Evolutionary conservation across 2,329 filamentous ascomycete species (phyloP).

Genomic region (Venturiaceae sp.): DNA sequence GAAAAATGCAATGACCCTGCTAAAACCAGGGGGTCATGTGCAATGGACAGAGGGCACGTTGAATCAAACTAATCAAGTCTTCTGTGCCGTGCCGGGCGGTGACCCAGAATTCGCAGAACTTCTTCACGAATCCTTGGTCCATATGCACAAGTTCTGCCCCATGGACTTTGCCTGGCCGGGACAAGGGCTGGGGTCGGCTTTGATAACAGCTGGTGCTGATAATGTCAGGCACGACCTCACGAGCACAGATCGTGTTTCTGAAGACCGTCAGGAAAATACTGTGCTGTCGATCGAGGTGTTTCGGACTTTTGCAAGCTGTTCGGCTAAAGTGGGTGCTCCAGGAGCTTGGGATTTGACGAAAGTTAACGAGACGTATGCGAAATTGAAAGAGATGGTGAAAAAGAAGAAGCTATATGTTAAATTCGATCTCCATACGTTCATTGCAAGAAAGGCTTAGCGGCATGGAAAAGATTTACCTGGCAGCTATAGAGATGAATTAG

Average conservation of each 20-base stretch:
- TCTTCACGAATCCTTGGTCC: not conserved
- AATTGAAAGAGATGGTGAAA: not conserved
- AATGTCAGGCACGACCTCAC: not conserved
- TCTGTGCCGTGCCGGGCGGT: not conserved
- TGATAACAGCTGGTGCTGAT: not conserved
- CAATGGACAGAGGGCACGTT: not conserved
- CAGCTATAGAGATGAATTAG: too few relatives aligned
- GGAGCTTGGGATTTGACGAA: not conserved
- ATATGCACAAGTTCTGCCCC: not conserved
- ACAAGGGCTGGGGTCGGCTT: not conserved
- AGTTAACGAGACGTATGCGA: not conserved
- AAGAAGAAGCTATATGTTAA: not conserved
- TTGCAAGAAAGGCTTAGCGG: not conserved
- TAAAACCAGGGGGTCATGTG: not conserved
- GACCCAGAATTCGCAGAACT: not conserved
- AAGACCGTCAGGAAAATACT: not conserved
- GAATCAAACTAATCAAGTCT: not conserved
- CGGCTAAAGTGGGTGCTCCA: not conserved
- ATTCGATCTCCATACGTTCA: not conserved
- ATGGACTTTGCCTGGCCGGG: not conserved
- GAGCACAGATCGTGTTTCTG: not conserved
- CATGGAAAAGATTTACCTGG: too few relatives aligned
- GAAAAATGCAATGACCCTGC: not conserved
- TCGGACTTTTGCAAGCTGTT: not conserved
- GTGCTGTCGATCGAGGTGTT: not conserved